Base-by-base conservation (phyloP, 2,329 filamentous ascomycete genomes). In the Davidsoniella australis region DNA sequence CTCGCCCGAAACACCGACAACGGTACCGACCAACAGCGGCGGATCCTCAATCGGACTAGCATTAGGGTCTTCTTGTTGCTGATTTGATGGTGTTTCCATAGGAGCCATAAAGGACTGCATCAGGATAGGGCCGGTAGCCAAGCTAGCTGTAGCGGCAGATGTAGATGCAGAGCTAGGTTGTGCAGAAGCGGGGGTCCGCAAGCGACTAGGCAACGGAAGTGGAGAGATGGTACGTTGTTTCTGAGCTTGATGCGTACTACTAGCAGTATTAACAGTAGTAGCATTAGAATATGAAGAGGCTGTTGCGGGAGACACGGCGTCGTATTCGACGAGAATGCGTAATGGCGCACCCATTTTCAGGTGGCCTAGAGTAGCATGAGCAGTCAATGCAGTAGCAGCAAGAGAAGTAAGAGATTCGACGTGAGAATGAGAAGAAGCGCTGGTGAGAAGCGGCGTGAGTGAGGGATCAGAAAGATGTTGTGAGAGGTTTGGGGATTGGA, bases 381-480 rank as follows among this genome's bases (percentile, higher is more conserved):
- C 69, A 52, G 65, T 66, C 20, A 78, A 66, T 14, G 75, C 72
- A 45, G 69, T 67, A 42, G 67, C 66, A 29, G 75, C 67, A 40
- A 79, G 68, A 4, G 65, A 60, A 5, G 70, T 67, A 47, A 80
- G 68, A n/a, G 72, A 66, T 47, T 69, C 64, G 51, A 69, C 65
- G 49, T 68, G 67, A 5, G 62, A 59, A 48, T 62, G 61, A 18
- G 65, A 64, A 47, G 62, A 63, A 51, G 71, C 68, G 24, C 71
- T 74, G 17, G 71, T 72, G 58, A 79, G 68, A 55, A 80, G 68
- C 29, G 75, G 73, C 4, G 71, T 74, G 55, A 75, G 68, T 53
- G 70, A 63, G 52, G 68, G 63, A 65, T 78, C 75, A 55, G 72
- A 68, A 52, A 79, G 69, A 65, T 76, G 72, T 54, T 76, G 65